Evolutionary conservation across 1,284 basidiomycete species (phyloP), one percentile per base, ranked within the genome.

Genomic region (Ceratobasidium sp.): DNA sequence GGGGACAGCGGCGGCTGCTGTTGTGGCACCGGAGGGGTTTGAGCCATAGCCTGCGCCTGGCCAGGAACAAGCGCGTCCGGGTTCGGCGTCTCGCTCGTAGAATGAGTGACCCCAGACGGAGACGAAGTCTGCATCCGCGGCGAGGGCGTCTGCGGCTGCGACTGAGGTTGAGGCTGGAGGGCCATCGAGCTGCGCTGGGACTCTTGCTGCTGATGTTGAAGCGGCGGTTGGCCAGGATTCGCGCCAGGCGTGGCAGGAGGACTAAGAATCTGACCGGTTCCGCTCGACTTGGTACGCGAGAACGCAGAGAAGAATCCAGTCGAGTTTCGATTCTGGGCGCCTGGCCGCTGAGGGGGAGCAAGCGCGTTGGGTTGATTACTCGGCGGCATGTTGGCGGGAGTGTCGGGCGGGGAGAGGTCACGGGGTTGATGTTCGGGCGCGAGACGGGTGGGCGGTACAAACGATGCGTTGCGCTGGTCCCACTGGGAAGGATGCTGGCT

Each of bases 231-330:
- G 13, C 40, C 28, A 53, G 28, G 28, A 39, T 26, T 40, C 15
- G 49, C 42, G 56, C 49, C 53, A 6, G 72, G 72, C 15, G 72
- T 75, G 13, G 58, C 72, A 28, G 72, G 72, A 6, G 72, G 58
- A 49, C 72, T 75, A 12, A 75, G 23, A 15, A 75, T 64, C 46
- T 75, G 73, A 28, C 49, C 63, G 56, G 61, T 76, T 0, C 73
- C 53, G 23, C 49, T 44, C 61, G 73, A 76, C 63, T 76, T 76
- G 73, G 73, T 55, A 15, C 73, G 46, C 20, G 73, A 76, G 63
- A 76, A 76, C 33, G 73, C 73, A 23, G 73, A 76, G 33, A 76
- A 76, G 61, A 76, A 67, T 12, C 73, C 73, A 51, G 73, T 76
- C 26, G 73, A 67, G 61, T 76, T 61, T 39, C 73, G 73, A 63